phyloP scores from a whole-genome alignment of 257 asterid species.

The Rehmannia glutinosa region DNA sequence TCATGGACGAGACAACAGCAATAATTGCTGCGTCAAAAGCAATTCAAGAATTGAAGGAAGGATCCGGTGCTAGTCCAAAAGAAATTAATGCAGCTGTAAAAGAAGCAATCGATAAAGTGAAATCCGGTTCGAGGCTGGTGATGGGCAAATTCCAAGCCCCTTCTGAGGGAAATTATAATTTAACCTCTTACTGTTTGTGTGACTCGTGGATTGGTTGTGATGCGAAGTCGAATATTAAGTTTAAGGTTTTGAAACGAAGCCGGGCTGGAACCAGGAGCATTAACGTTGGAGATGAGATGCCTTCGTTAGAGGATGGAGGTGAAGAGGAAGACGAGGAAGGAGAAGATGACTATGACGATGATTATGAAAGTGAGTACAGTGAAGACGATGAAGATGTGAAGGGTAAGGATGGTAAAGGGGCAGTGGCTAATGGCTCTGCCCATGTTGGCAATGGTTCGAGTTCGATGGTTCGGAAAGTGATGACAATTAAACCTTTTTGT shows the following conservation, averaged over 20 bases:
- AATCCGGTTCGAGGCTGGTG: conserved; percentile 51
- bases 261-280: conserved; percentile 39
- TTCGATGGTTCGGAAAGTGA: conserved; percentile 72
- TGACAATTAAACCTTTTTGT: conserved; percentile 30
- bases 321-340: conserved; percentile 92
- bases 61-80: conserved; percentile 74
- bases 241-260: conserved; percentile 79
- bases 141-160: conserved; percentile 88
- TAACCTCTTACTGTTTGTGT: conserved; percentile 69
- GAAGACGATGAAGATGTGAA: conserved; percentile 80
- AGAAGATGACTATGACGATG: conserved; percentile 84
- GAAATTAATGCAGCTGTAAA: conserved; percentile 69
- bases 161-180: conserved; percentile 72
- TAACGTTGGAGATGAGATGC: conserved; percentile 42
- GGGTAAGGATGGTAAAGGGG: conserved; percentile 40
- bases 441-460: conserved; percentile 37
- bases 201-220: conserved; percentile 98
- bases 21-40: conserved; percentile 88
- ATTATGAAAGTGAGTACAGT: conserved; percentile 91
- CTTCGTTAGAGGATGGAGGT: conserved; percentile 64
- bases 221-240: conserved; percentile 55
- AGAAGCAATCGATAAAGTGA: conserved; percentile 67
- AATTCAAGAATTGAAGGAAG: conserved; percentile 83
- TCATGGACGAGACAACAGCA: conserved; percentile 88
- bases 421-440: conserved; percentile 52